Base-by-base conservation (phyloP, 768 basidiomycete genomes). In the Clitopilus hobsonii region DNA sequence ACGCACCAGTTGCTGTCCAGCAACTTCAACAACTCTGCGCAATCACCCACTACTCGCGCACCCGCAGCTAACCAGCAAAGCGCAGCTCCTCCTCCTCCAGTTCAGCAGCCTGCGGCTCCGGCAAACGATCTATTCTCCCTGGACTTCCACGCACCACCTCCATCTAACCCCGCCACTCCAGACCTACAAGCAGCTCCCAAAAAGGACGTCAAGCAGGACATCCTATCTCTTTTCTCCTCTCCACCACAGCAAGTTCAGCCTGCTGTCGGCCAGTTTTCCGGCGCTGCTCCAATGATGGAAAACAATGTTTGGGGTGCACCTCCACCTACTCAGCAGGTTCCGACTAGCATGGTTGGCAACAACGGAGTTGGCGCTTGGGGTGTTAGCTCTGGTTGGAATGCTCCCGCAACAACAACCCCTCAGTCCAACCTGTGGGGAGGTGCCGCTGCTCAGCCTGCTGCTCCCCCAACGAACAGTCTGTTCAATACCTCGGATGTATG, bases 131-230 rank as follows among this genome's bases (percentile, higher is more conserved):
- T 96, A 6, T 94, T 95, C 67, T 82, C 86, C 24, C 84, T 95
- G 53, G 92, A 95, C 68, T 96, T 95, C 69, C 87, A 89, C 60
- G 75, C 84, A 1, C 84, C 88, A 0, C 62, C 80, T 2, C 60
- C 72, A 24, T 20, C 41, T 5, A 50, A 73, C 5, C 41, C 74
- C 6, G 25, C 58, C 7, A 54, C 63, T n/a, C 61, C 64, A 55
- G 53, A 68, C 1, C 53, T 72, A 0, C 58, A 68, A 5, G 63
- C 71, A 14, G 68, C 65, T 41, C 74, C 78, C 0, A 79, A 77
- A 67, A 91, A 89, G 64, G 87, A 91, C 62, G 79, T 86, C 45
- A 94, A 93, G 61, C 80, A 90, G 53, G 89, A 95, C 60, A 95
- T 95, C 59, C 74, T 95, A 16, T 90, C 90, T 0, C 78, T 95